Conservation (phyloP, 352 stramenopile genomes). For the Thalassiosira mediterranea region DNA sequence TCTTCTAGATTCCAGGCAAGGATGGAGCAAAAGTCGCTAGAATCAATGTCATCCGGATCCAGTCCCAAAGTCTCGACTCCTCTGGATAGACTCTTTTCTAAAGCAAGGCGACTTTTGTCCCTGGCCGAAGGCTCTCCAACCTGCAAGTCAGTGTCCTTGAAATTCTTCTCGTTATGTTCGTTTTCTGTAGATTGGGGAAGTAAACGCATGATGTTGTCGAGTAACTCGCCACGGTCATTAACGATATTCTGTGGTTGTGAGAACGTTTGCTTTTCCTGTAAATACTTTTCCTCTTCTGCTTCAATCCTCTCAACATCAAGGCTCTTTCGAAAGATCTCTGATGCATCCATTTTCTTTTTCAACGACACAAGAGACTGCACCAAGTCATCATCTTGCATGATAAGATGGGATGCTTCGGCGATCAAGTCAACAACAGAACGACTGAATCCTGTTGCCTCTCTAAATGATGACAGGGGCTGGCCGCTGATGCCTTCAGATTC, state of each 20-base stretch:
- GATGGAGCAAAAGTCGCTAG: constrained; percentile 55
- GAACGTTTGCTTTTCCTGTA: constrained; percentile 43
- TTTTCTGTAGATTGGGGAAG: constrained; percentile 20
- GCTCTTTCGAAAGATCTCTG: constrained; percentile 22
- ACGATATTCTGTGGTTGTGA: constrained; percentile 46
- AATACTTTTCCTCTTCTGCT: constrained; percentile 24
- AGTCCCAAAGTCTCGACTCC: constrained; percentile 59
- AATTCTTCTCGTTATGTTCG: constrained; percentile 5
- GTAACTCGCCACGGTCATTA: constrained; percentile 52
- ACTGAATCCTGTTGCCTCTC: constrained; percentile 32
- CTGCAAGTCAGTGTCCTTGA: constrained; percentile 30
- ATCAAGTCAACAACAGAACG: constrained; percentile 48
- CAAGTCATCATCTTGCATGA: constrained; percentile 57
- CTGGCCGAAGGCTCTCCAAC: constrained; percentile 39
- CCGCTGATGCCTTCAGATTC: constrained; percentile 19
- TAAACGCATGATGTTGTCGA: constrained; percentile 63
- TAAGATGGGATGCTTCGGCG: constrained; percentile 46
- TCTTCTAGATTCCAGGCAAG: constrained; percentile 73
- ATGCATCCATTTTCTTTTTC: constrained; percentile 33
- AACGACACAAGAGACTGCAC: constrained; percentile 31
- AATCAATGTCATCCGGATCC: constrained; percentile 27
- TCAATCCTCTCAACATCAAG: constrained; percentile 34
- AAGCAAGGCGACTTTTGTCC: constrained; percentile 51
- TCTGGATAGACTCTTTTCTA: constrained; percentile 57
- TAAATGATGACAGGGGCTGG: constrained; percentile 23